Conservation (phyloP, 192 early-diverging fungal species). For the Umbelopsis isabellina region DNA sequence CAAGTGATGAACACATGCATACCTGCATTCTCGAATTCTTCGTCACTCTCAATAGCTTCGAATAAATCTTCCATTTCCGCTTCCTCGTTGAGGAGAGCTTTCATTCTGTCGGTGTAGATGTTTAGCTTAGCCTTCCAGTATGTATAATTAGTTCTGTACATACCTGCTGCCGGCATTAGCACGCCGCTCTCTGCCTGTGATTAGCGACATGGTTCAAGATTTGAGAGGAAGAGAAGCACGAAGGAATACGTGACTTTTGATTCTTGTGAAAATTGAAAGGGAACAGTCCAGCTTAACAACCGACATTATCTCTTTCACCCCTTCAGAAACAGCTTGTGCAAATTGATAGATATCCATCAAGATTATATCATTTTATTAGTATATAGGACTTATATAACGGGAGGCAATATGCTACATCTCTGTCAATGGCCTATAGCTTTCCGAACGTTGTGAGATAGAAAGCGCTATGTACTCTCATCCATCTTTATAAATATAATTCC, state of each 20-base stretch:
- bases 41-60: conserved; percentile 53
- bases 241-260: neutral
- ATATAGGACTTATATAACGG: no score
- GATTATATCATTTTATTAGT: no score
- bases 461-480: no score
- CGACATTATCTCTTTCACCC: no score
- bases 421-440: no score
- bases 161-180: conserved; percentile 53
- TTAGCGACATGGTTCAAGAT: conserved; percentile 36
- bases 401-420: no score
- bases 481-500: no score
- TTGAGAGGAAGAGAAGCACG: neutral
- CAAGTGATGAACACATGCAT: conserved; percentile 21
- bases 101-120: conserved; percentile 41
- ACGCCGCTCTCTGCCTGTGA: conserved; percentile 40
- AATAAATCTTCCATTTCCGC: conserved; percentile 60
- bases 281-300: neutral
- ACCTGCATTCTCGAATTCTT: conserved; percentile 47
- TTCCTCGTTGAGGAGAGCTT: conserved; percentile 52
- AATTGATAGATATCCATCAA: no score
- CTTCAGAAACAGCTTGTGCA: neutral
- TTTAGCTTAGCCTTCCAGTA: neutral
- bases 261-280: neutral
- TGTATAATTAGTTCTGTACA: neutral
- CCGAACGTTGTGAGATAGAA: no score